phyloP scores from a whole-genome alignment of 345 rosid genomes.

The Rhodamnia rubescens region DNA sequence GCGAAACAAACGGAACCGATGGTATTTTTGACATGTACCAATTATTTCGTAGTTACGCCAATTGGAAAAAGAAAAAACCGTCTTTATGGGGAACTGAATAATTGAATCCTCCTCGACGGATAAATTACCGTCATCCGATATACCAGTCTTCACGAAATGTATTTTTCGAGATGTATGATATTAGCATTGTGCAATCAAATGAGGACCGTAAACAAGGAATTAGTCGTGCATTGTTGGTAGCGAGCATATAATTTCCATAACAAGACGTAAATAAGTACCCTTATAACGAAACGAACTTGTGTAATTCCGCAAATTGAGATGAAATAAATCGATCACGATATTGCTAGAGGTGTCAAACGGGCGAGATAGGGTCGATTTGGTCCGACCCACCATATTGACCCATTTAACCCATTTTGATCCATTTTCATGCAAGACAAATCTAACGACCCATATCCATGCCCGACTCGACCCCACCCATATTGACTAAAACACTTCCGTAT shows the following conservation, averaged over 20 bases:
- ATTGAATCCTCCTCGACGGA: not conserved
- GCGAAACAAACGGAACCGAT: too few species aligned
- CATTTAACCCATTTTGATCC: too few species aligned
- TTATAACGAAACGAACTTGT: not conserved
- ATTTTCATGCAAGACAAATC: too few species aligned
- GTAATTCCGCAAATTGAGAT: not conserved
- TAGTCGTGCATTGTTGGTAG: too few species aligned
- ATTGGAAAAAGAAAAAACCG: not conserved
- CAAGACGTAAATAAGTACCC: not conserved
- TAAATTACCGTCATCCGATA: not conserved
- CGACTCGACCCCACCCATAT: too few species aligned
- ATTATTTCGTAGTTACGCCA: not conserved
- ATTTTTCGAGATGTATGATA: not conserved
- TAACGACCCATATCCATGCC: too few species aligned
- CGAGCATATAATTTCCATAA: too few species aligned
- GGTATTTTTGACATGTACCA: not conserved
- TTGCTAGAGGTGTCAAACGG: too few species aligned
- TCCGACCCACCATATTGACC: too few species aligned
- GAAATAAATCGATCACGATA: not conserved
- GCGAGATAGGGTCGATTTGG: too few species aligned
- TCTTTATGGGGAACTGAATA: not conserved
- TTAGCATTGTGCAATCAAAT: not conserved
- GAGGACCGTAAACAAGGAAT: not conserved
- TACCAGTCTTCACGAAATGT: not conserved
- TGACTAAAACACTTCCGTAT: too few species aligned